phyloP scores from a whole-genome alignment of 2,329 filamentous ascomycete species.

The Aspergillus sojae region DNA sequence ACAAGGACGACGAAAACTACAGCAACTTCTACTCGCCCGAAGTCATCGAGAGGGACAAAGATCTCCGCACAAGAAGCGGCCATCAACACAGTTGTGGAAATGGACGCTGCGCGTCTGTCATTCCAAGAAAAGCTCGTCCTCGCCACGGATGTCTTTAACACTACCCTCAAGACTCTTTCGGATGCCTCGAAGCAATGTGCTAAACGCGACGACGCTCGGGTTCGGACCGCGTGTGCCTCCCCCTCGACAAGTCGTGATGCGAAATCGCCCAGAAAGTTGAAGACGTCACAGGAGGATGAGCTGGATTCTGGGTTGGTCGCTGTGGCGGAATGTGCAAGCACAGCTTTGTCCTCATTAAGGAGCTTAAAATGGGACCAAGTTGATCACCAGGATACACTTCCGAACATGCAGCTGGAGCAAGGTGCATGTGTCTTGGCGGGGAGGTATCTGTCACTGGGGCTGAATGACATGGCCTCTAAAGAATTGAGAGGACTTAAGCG shows the following conservation, averaged over 20 bases:
- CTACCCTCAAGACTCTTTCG: constrained; percentile 46
- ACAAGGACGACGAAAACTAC: constrained; percentile 29
- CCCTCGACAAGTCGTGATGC: constrained; percentile 33
- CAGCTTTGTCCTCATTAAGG: constrained; percentile 43
- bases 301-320: constrained; percentile 30
- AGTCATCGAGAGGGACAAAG: constrained; percentile 29
- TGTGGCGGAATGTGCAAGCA: constrained; percentile 44
- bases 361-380: constrained; percentile 35
- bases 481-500: constrained; percentile 44
- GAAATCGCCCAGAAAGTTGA: constrained; percentile 27
- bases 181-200: constrained; percentile 37
- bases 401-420: constrained; percentile 46
- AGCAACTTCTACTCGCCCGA: constrained; percentile 25
- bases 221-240: constrained; percentile 23
- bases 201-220: constrained; percentile 20
- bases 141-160: constrained; percentile 51
- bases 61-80: constrained; percentile 27
- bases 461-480: constrained; percentile 44
- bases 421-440: constrained; percentile 46
- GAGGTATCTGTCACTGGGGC: constrained; percentile 43
- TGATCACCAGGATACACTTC: constrained; percentile 21
- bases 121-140: constrained; percentile 44
- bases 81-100: constrained; percentile 27
- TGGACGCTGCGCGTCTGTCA: constrained; percentile 33
- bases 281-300: constrained; percentile 16